Conservation (phyloP, 1,139 yeast genomes). For the Yarrowia galli region DNA sequence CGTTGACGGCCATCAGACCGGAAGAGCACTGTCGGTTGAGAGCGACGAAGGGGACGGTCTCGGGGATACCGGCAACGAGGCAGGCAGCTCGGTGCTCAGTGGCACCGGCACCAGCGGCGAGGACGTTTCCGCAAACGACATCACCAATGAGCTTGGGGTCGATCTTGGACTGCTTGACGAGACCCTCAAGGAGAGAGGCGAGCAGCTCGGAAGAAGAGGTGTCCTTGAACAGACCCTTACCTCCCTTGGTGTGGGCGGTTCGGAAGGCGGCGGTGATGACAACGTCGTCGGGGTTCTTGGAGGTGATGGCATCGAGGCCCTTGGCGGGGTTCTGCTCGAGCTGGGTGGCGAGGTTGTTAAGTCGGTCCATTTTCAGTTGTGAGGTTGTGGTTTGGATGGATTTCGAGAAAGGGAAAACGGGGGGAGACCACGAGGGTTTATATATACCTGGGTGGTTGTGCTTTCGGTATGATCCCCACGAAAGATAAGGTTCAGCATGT, state of each 20-base stretch:
- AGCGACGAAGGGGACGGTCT: conserved; percentile 76
- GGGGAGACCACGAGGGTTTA: background rate
- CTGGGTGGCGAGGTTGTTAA: conserved; percentile 49
- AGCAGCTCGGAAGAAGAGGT: conserved; percentile 77
- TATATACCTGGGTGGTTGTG: background rate
- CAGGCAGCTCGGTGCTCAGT: conserved; percentile 86
- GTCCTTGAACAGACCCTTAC: conserved; percentile 81
- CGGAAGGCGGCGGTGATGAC: conserved; percentile 88
- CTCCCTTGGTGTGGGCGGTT: conserved; percentile 87
- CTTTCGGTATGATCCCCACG: conserved; percentile 28
- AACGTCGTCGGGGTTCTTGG: conserved; percentile 82
- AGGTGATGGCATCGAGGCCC: conserved; percentile 52
- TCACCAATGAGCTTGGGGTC: conserved; percentile 77
- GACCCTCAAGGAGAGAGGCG: conserved; percentile 65
- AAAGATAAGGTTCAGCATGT: conserved; percentile 31
- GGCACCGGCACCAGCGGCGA: conserved; percentile 91
- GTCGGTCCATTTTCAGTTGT: conserved; percentile 48
- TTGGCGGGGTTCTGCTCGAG: conserved; percentile 49
- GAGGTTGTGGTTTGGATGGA: conserved; percentile 7
- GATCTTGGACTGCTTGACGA: conserved; percentile 64
- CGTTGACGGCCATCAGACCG: conserved; percentile 88
- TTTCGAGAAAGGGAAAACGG: too few relatives aligned
- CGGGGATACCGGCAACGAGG: conserved; percentile 75
- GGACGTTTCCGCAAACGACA: conserved; percentile 85
- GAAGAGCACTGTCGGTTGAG: conserved; percentile 94